A percentile compares a stretch with the other conserved stretches of the same genome.
Evolutionary conservation across 106 monocot genomes (phyloP).

Genomic region (Triglochin maritima): DNA sequence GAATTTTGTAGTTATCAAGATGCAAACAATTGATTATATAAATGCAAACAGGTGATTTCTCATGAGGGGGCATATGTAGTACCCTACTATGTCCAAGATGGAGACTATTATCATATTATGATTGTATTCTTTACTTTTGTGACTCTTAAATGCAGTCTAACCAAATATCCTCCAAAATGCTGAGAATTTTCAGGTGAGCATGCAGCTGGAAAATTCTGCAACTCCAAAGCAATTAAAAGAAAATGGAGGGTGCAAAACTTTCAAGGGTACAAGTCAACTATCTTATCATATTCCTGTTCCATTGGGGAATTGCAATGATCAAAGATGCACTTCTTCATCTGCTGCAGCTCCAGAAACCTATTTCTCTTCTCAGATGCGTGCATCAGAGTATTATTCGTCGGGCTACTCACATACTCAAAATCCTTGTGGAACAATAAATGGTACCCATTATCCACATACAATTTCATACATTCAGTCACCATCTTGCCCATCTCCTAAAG

Average conservation of each 20-base stretch:
- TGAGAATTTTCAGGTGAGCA: background rate
- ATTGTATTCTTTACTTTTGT: background rate
- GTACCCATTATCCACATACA: slow-evolving; percentile 15
- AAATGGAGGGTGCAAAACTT: slow-evolving; percentile 6
- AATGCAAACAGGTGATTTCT: background rate
- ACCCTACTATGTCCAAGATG: background rate
- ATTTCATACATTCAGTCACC: slow-evolving; percentile 10
- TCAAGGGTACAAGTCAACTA: background rate
- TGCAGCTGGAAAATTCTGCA: background rate
- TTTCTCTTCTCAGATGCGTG: slow-evolving; percentile 23
- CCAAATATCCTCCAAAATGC: background rate
- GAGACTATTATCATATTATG: background rate
- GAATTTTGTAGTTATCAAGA: background rate
- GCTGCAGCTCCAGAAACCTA: slow-evolving; percentile 15
- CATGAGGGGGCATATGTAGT: too few species aligned
- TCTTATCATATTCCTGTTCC: background rate
- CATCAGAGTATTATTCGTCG: slow-evolving; percentile 17
- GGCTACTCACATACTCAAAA: slow-evolving; percentile 16
- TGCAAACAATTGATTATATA: background rate
- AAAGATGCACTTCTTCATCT: slow-evolving; percentile 20
- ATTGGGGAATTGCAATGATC: slow-evolving; percentile 16
- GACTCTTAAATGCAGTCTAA: background rate
- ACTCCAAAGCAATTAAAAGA: slow-evolving; percentile 13
- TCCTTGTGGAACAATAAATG: slow-evolving; percentile 13
- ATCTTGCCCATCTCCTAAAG: slow-evolving; percentile 11